These are phyloP conservation scores for Neopestalotiopsis sp. DNA, from an alignment of 2,329 filamentous ascomycete species.

Conservation along the genomic window DNA sequence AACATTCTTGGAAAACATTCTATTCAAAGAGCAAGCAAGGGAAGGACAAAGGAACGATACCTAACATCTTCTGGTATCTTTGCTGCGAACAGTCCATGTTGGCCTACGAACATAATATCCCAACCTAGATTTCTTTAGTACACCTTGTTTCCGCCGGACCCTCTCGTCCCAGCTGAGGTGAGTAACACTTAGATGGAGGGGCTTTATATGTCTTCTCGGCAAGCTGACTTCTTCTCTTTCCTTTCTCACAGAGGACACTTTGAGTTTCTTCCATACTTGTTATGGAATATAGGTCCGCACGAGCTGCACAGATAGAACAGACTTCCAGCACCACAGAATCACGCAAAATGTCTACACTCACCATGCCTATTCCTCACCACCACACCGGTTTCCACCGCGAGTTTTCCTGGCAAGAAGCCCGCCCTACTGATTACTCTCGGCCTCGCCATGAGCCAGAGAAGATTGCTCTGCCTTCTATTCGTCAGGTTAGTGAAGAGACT, in stretches of 20 bases:
- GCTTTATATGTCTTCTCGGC: constrained; percentile 3
- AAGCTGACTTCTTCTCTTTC: constrained; percentile 18
- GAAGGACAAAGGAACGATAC: constrained; percentile 8
- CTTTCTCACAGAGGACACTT: neutral
- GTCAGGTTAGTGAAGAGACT: constrained; percentile 46
- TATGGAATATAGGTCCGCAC: constrained; percentile 48
- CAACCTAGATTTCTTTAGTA: neutral
- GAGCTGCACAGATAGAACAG: constrained; percentile 34
- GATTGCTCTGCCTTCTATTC: constrained; percentile 56
- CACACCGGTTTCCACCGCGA: constrained; percentile 46
- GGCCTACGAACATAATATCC: neutral
- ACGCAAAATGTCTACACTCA: constrained; percentile 55
- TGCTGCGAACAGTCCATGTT: constrained; percentile 13
- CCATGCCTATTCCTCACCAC: constrained; percentile 49
- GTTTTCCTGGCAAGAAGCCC: constrained; percentile 43
- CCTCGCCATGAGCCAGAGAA: constrained; percentile 44
- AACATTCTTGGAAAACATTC: neutral
- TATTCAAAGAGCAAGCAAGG: constrained; percentile 11
- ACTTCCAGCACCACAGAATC: constrained; percentile 30
- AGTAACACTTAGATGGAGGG: constrained; percentile 10
- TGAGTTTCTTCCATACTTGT: constrained; percentile 25
- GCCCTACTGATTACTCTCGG: constrained; percentile 40
- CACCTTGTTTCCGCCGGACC: neutral
- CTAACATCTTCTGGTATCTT: constrained; percentile 8
- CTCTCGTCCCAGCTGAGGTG: constrained; percentile 17